Evolutionary conservation across 306 rosid genomes (phyloP), one percentile per base, ranked within the genome.

Genomic region (Canavalia ensiformis): DNA sequence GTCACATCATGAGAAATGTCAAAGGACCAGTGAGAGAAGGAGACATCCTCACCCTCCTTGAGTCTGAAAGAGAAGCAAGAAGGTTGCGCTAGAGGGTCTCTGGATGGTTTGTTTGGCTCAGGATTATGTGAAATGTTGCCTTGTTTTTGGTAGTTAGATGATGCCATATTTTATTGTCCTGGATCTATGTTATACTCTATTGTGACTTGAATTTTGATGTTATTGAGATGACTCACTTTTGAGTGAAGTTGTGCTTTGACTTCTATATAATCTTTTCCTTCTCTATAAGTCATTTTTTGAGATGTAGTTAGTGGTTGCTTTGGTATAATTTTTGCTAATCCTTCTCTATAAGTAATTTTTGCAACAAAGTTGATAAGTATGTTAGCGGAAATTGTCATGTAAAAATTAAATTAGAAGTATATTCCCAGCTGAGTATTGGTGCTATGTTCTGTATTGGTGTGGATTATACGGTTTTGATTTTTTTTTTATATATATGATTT

Each of bases 11-110:
- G 87, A 88, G 89, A 75, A 88, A 88, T 30, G 89, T 88, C 65
- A 88, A 85, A 29, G 85, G 85, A 76, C 88, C 85, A n/a, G 82
- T 85, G 47, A 85, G 88, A 39, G 88, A 85, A 64, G 89, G 91
- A 5, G 91, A 85, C 25, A 64, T 83, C 50, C 88, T 86, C 39
- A 89, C 90, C 78, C 66, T 89, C 1, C 90, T 89, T 0, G 90
- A 86, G 84, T 89, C 87, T 42, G 92, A 86, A 45, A 86, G 90
- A 64, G 88, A 89, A 77, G 90, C 92, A 18, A 89, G 87, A 52
- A 86, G 88, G 70, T 71, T 89, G 82, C 92, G 90, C 33, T 89
- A 84, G 83, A 68, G 67, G 56, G 64, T 10, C 70, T 60, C 5
- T 33, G 25, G 47, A 6, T 44, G 13, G 2, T 3, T 52, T 30